Conservation (phyloP, 169 alveolate species). For the Babesia divergens region DNA sequence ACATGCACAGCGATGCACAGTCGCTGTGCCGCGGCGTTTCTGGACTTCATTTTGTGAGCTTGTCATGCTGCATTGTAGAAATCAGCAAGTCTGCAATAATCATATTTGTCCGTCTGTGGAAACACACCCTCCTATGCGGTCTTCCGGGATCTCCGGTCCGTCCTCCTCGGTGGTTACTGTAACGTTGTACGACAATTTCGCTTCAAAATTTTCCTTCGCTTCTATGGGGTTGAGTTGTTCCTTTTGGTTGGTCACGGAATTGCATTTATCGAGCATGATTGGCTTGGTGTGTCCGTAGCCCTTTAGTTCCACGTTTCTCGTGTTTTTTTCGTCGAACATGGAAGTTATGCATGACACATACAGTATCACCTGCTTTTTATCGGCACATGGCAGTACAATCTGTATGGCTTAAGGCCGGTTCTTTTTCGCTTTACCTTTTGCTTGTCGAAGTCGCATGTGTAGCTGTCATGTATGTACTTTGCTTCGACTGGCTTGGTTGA, state of each 20-base stretch:
- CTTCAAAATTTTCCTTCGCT: slow-evolving; percentile 4
- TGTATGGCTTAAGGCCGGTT: neutral
- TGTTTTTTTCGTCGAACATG: slow-evolving; percentile 7
- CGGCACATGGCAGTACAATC: slow-evolving; percentile 56
- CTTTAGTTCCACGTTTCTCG: slow-evolving; percentile 10
- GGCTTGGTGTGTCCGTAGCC: slow-evolving; percentile 52
- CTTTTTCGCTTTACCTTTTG: slow-evolving; percentile 16
- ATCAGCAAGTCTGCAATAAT: neutral
- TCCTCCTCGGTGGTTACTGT: slow-evolving; percentile 6
- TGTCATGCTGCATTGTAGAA: neutral
- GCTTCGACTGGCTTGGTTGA: slow-evolving; percentile 26
- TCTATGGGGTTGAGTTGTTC: slow-evolving; percentile 23
- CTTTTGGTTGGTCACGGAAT: neutral
- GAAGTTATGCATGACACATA: slow-evolving; percentile 38
- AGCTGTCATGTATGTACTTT: slow-evolving; percentile 16
- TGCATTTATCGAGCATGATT: slow-evolving; percentile 20
- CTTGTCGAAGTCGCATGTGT: slow-evolving; percentile 33
- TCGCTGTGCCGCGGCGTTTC: slow-evolving; percentile 1
- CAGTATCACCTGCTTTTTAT: slow-evolving; percentile 21
- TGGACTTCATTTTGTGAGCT: neutral
- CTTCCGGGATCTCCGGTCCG: slow-evolving; percentile 38
- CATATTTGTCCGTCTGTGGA: neutral
- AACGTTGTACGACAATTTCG: slow-evolving; percentile 22
- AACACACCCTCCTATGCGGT: slow-evolving; percentile 41
- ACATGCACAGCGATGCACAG: slow-evolving; percentile 29